Evolutionary conservation across 2,329 filamentous ascomycete genomes (phyloP).

Genomic region (Huntiella abstrusa): DNA sequence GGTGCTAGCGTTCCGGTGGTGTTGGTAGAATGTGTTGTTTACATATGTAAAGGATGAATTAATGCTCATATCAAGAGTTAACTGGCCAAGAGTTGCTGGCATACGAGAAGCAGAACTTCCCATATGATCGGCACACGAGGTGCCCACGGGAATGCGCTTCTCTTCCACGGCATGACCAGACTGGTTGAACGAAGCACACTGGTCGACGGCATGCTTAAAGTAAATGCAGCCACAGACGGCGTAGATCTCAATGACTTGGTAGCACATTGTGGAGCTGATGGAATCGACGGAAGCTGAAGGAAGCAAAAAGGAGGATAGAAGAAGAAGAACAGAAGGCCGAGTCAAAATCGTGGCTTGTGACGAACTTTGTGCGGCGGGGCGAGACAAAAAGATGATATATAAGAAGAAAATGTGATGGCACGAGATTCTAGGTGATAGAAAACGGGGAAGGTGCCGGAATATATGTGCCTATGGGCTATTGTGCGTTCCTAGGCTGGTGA

Average conservation of each 20-base stretch:
- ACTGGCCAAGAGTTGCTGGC: not conserved
- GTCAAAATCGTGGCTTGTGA: not conserved
- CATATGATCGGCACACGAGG: constrained; percentile 37
- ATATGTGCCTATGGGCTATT: no score
- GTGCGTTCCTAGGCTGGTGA: no score
- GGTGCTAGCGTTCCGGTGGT: not conserved
- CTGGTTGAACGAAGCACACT: constrained; percentile 57
- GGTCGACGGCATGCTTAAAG: constrained; percentile 71
- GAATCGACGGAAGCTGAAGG: not conserved
- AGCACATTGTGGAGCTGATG: constrained; percentile 47
- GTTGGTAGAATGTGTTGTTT: no score
- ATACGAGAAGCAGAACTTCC: constrained; percentile 6
- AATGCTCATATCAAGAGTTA: not conserved
- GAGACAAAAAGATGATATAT: constrained; percentile 10
- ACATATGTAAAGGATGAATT: no score
- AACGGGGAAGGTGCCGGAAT: no score
- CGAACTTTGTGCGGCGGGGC: not conserved
- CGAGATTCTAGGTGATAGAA: no score
- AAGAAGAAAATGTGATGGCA: not conserved
- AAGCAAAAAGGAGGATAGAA: not conserved
- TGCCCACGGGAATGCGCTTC: constrained; percentile 65
- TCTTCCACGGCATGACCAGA: constrained; percentile 54
- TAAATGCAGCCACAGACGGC: constrained; percentile 76
- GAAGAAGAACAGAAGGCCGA: not conserved
- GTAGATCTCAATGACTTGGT: constrained; percentile 70